Evolutionary conservation across 2,329 filamentous ascomycete genomes (phyloP).

Genomic region (Oidium heveae): DNA sequence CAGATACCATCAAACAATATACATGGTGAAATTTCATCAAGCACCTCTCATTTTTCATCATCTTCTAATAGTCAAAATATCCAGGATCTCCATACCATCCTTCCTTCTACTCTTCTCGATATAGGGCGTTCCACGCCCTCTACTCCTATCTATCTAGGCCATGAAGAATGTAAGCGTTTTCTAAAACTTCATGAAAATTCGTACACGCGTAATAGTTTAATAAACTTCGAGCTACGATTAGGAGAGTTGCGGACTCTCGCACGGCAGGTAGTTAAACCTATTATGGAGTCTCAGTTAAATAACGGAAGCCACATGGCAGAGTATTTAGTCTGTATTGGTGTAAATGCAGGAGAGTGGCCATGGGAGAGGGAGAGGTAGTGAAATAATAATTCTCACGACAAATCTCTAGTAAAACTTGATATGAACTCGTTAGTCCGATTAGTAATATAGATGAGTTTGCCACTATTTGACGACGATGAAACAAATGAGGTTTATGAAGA

Average conservation of each 20-base stretch:
- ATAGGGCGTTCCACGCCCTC: constrained; percentile 24
- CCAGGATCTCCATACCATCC: constrained; percentile 10
- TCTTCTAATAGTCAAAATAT: constrained; percentile 3
- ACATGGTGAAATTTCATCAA: background rate
- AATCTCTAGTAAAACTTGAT: too few relatives aligned
- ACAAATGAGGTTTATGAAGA: too few relatives aligned
- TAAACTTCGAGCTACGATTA: constrained; percentile 62
- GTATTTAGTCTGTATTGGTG: constrained; percentile 38
- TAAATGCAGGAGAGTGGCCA: constrained; percentile 35
- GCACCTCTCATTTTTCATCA: constrained; percentile 4
- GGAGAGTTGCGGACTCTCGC: constrained; percentile 76
- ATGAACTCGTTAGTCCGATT: too few relatives aligned
- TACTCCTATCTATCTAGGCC: constrained; percentile 40
- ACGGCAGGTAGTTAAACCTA: constrained; percentile 54
- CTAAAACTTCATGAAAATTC: constrained; percentile 53
- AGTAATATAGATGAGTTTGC: too few relatives aligned
- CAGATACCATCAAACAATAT: constrained; percentile 1
- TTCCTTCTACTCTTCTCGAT: constrained; percentile 9
- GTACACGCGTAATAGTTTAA: constrained; percentile 67
- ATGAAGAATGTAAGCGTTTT: constrained; percentile 79
- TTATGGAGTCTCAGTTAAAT: constrained; percentile 70
- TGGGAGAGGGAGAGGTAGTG: constrained; percentile 18
- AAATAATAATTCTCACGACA: too few relatives aligned
- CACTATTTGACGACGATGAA: too few relatives aligned
- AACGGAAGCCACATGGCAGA: constrained; percentile 33